These are phyloP conservation scores for Backusella psychrophila DNA, from an alignment of 192 early-diverging fungal genomes.

Conservation along the genomic window DNA sequence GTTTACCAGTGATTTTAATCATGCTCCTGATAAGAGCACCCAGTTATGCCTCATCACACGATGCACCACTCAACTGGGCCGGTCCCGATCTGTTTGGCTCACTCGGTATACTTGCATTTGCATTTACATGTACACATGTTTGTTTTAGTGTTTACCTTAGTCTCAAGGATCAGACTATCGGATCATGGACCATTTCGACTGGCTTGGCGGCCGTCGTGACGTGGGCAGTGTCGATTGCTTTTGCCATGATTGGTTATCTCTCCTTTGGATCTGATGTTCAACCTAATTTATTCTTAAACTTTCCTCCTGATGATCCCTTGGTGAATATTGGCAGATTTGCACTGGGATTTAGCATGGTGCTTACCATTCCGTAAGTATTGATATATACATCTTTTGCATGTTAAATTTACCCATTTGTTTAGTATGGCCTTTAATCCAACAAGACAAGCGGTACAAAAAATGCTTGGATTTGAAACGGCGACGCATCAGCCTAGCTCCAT, in stretches of 20 bases:
- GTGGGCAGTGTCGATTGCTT: constrained; percentile 54
- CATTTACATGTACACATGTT: constrained; percentile 64
- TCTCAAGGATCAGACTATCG: constrained; percentile 43
- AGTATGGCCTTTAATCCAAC: constrained; percentile 48
- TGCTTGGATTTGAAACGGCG: constrained; percentile 45
- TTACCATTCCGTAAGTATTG: constrained; percentile 52
- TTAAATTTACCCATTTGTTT: background rate
- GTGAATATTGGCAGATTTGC: constrained; percentile 62
- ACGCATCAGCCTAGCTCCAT: constrained; percentile 23
- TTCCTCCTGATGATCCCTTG: constrained; percentile 50
- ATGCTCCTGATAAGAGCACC: constrained; percentile 59
- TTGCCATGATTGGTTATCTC: constrained; percentile 61
- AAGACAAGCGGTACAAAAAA: constrained; percentile 45
- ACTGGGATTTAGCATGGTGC: constrained; percentile 60
- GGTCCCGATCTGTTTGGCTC: constrained; percentile 61
- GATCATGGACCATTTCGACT: constrained; percentile 49
- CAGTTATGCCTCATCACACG: constrained; percentile 48
- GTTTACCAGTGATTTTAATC: constrained; percentile 58
- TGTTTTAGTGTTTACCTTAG: constrained; percentile 58
- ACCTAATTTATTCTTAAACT: constrained; percentile 69
- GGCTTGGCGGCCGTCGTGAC: constrained; percentile 47
- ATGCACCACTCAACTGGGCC: constrained; percentile 48
- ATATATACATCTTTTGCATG: background rate
- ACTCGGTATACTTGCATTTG: constrained; percentile 68
- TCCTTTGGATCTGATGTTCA: constrained; percentile 59